phyloP scores from a whole-genome alignment of 2,329 filamentous ascomycete genomes.

The Colletotrichum siamense region DNA sequence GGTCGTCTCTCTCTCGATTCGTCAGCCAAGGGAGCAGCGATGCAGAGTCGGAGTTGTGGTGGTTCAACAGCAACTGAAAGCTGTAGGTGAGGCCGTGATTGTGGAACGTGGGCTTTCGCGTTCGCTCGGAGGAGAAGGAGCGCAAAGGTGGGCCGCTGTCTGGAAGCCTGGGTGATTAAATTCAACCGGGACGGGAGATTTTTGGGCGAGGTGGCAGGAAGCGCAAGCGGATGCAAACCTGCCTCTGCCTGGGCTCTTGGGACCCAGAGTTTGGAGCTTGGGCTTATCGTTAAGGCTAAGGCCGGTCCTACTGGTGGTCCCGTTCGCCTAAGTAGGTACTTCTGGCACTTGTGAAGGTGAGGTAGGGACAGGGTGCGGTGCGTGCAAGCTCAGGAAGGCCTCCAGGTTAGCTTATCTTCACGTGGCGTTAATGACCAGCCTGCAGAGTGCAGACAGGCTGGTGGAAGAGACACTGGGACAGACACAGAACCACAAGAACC shows the following conservation, averaged over 20 bases:
- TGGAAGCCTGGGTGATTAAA: constrained; percentile 7
- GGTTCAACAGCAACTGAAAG: neutral
- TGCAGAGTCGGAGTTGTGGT: neutral
- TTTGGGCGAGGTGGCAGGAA: constrained; percentile 23
- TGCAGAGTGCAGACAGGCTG: neutral
- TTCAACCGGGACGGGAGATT: constrained; percentile 4
- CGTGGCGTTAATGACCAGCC: constrained; percentile 3
- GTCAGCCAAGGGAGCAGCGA: neutral
- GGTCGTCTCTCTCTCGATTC: neutral
- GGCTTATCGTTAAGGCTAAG: constrained; percentile 13
- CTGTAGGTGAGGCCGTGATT: neutral
- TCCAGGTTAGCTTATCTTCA: constrained; percentile 15
- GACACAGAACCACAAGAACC: neutral
- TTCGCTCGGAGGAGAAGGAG: constrained; percentile 1
- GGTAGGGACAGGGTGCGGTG: neutral
- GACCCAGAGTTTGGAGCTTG: constrained; percentile 3
- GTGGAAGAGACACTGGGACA: neutral
- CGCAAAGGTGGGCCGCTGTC: neutral
- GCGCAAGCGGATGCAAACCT: constrained; percentile 1
- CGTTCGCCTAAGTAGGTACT: neutral
- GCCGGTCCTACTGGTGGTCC: neutral
- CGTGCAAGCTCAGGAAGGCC: neutral
- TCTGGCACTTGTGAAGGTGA: neutral
- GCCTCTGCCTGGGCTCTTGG: neutral
- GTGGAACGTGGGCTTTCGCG: neutral